Conservation (phyloP, 352 stramenopile species). For the Phytophthora melonis region DNA sequence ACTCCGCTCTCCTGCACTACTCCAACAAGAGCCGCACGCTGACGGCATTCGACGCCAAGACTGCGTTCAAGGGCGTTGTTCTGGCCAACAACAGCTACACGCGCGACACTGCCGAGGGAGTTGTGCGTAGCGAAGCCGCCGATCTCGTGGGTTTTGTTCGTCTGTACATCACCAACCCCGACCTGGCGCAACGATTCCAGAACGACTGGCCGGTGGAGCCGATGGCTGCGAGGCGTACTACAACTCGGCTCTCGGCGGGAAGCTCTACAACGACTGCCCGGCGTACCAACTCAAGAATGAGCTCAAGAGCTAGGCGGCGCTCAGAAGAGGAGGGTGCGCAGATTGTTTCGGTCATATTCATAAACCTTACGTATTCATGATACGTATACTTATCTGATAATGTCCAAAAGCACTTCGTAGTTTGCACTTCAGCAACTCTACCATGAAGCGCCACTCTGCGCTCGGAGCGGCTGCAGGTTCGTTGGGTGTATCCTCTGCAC, state of each 20-base stretch:
- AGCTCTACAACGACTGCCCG: constrained; percentile 28
- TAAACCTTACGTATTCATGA: no score
- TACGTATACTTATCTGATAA: no score
- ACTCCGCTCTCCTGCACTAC: constrained; percentile 19
- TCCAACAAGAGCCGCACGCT: constrained; percentile 29
- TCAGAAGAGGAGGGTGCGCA: no score
- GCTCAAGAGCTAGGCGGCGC: background rate
- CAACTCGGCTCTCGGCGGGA: constrained; percentile 10
- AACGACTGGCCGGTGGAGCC: constrained; percentile 24
- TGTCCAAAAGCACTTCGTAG: no score
- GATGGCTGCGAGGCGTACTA: constrained; percentile 21
- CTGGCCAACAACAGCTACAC: constrained; percentile 50
- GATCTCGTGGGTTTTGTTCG: constrained; percentile 60
- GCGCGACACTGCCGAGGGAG: constrained; percentile 39
- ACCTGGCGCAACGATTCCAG: constrained; percentile 45
- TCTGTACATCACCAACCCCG: constrained; percentile 65
- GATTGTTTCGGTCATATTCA: no score
- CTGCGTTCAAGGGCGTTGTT: constrained; percentile 43
- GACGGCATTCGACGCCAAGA: constrained; percentile 42
- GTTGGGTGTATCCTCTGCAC: no score
- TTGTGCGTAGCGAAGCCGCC: constrained; percentile 38
- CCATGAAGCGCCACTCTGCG: no score
- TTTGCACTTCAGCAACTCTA: no score
- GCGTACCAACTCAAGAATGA: constrained; percentile 16
- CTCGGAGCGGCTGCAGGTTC: no score